Evolutionary conservation across 331 rosid genomes (phyloP).

Genomic region (Phaseolus coccineus): DNA sequence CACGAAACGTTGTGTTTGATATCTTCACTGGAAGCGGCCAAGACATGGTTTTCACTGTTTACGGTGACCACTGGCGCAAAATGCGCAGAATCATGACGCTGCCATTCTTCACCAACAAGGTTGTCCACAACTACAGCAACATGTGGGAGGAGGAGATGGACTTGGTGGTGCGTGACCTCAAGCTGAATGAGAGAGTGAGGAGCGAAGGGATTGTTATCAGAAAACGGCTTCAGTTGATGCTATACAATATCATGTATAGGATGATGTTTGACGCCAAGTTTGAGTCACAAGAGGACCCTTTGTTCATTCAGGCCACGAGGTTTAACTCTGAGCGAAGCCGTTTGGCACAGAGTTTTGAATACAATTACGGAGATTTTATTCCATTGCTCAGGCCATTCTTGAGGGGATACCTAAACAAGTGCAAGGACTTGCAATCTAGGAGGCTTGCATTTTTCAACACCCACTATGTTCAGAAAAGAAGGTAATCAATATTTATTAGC

Average conservation of each 20-base stretch:
- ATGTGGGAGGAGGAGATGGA: slow-evolving; percentile 95
- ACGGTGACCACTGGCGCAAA: slow-evolving; percentile 90
- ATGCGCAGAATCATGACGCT: slow-evolving; percentile 88
- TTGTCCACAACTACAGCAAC: slow-evolving; percentile 67
- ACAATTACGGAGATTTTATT: slow-evolving; percentile 81
- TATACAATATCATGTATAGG: slow-evolving; percentile 82
- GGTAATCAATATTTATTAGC: slow-evolving; percentile 45
- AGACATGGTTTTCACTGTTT: slow-evolving; percentile 83
- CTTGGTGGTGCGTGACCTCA: slow-evolving; percentile 64
- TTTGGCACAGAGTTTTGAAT: slow-evolving; percentile 83
- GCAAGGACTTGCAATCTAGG: slow-evolving; percentile 72
- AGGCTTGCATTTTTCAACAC: slow-evolving; percentile 75
- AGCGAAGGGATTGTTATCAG: slow-evolving; percentile 69
- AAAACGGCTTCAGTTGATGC: slow-evolving; percentile 71
- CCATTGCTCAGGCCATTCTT: slow-evolving; percentile 80
- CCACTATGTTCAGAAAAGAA: slow-evolving; percentile 64
- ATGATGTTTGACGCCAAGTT: slow-evolving; percentile 91
- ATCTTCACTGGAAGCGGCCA: slow-evolving; percentile 85
- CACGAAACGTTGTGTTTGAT: slow-evolving; percentile 77
- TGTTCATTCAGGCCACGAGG: slow-evolving; percentile 72
- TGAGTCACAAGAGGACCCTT: slow-evolving; percentile 80
- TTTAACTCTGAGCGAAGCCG: slow-evolving; percentile 82
- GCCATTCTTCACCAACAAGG: slow-evolving; percentile 89
- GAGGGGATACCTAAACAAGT: slow-evolving; percentile 74
- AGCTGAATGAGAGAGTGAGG: slow-evolving; percentile 43